phyloP scores from a whole-genome alignment of 192 early-diverging fungal species.

The Podochytrium sp. region DNA sequence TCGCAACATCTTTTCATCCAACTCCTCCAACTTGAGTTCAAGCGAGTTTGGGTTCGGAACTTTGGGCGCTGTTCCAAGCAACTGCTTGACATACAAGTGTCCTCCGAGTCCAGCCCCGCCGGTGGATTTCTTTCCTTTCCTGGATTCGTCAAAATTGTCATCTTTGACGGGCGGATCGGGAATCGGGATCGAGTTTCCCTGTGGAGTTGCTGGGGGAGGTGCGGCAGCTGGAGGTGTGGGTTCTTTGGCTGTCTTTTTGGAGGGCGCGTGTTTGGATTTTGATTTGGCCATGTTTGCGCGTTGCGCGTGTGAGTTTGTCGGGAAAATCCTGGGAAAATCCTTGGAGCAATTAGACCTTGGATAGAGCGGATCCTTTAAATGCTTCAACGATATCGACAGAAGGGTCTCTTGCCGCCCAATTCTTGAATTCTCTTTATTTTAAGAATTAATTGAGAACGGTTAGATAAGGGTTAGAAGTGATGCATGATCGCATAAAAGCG shows the following conservation, averaged over 20 bases:
- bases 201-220: background rate
- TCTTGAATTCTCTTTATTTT: no score
- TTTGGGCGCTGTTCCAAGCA: slow-evolving; percentile 31
- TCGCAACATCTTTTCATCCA: slow-evolving; percentile 47
- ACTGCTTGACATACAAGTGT: slow-evolving; percentile 28
- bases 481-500: no score
- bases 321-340: no score
- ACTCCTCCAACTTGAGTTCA: slow-evolving; percentile 45
- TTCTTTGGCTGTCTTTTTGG: background rate
- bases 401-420: no score
- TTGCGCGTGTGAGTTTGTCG: no score
- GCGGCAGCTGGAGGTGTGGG: background rate
- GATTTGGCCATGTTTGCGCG: no score
- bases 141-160: slow-evolving; percentile 24
- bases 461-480: no score
- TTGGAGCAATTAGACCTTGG: no score
- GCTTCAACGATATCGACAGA: no score
- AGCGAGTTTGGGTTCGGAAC: background rate
- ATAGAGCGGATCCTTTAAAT: no score
- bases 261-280: background rate
- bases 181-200: slow-evolving; percentile 5
- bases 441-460: no score
- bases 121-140: background rate
- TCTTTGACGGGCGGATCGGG: slow-evolving; percentile 24
- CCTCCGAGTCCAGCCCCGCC: slow-evolving; percentile 15